Conservation (phyloP, 2,329 filamentous ascomycete genomes). For the Diaporthe capsici region DNA sequence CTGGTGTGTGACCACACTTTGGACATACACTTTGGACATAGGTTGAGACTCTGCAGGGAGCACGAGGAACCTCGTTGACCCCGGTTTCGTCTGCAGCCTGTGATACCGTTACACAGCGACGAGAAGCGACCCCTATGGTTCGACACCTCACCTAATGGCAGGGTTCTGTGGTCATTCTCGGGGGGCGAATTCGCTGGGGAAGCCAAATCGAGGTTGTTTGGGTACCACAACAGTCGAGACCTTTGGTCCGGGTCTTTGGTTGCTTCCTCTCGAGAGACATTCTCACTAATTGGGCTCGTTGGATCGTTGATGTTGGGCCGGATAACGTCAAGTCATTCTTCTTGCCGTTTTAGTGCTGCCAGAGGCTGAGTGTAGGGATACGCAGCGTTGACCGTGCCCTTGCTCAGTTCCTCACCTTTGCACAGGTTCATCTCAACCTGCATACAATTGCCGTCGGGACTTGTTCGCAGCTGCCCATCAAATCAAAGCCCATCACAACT, state of each 20-base stretch:
- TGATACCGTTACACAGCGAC: conserved; percentile 30
- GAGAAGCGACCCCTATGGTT: conserved; percentile 30
- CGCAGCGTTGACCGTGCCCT: background rate
- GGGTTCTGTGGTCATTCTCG: conserved; percentile 21
- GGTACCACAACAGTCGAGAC: conserved; percentile 29
- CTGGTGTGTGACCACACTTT: conserved; percentile 14
- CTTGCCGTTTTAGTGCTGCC: background rate
- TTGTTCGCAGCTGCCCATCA: background rate
- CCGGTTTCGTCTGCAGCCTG: conserved; percentile 28
- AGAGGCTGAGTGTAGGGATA: background rate
- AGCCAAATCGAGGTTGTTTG: conserved; percentile 27
- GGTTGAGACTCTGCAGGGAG: conserved; percentile 15
- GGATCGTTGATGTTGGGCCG: conserved; percentile 16
- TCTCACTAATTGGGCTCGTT: background rate
- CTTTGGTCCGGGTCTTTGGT: conserved; percentile 17
- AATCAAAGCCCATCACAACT: background rate
- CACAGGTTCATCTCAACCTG: background rate
- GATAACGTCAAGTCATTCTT: background rate
- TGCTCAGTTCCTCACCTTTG: background rate
- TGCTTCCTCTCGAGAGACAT: conserved; percentile 20
- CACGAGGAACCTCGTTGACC: conserved; percentile 13
- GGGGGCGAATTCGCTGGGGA: conserved; percentile 33
- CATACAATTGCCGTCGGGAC: background rate
- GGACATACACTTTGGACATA: conserved; percentile 1
- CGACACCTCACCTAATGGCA: conserved; percentile 16